phyloP scores from a whole-genome alignment of 2,329 filamentous ascomycete species.

The Coniochaeta pulveracea region DNA sequence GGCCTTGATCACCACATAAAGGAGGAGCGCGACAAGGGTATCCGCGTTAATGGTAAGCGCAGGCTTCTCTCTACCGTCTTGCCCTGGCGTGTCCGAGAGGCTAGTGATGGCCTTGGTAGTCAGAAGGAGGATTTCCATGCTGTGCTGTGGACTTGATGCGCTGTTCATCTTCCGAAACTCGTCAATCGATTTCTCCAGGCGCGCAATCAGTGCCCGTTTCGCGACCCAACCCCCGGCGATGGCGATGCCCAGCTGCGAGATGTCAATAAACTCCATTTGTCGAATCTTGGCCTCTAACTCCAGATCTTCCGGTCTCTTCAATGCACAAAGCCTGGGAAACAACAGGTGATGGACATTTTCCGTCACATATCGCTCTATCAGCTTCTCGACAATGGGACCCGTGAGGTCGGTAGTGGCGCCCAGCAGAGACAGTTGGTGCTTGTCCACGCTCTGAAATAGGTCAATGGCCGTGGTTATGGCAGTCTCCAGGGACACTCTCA shows the following conservation, averaged over 20 bases:
- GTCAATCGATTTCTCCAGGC: constrained; percentile 69
- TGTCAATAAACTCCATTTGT: constrained; percentile 88
- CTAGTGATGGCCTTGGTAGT: constrained; percentile 78
- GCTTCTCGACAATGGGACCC: constrained; percentile 77
- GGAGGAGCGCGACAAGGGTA: constrained; percentile 78
- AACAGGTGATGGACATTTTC: constrained; percentile 88
- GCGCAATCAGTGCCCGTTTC: constrained; percentile 70
- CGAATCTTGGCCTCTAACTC: constrained; percentile 83
- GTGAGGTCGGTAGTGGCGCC: constrained; percentile 91
- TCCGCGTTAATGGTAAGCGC: constrained; percentile 67
- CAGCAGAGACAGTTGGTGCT: constrained; percentile 83
- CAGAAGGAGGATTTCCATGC: constrained; percentile 69
- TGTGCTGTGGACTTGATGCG: constrained; percentile 74
- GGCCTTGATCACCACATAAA: constrained; percentile 87
- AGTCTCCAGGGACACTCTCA: constrained; percentile 81
- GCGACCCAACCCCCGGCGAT: constrained; percentile 68
- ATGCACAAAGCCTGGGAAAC: constrained; percentile 69
- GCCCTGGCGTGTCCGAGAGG: constrained; percentile 38
- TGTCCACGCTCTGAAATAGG: constrained; percentile 89
- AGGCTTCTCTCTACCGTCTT: constrained; percentile 26
- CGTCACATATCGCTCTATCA: constrained; percentile 90
- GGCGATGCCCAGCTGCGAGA: constrained; percentile 84
- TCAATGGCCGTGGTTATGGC: constrained; percentile 91
- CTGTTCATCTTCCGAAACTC: constrained; percentile 78
- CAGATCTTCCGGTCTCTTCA: constrained; percentile 71